Conservation (phyloP, 768 basidiomycete species). For the Serendipita indica region DNA sequence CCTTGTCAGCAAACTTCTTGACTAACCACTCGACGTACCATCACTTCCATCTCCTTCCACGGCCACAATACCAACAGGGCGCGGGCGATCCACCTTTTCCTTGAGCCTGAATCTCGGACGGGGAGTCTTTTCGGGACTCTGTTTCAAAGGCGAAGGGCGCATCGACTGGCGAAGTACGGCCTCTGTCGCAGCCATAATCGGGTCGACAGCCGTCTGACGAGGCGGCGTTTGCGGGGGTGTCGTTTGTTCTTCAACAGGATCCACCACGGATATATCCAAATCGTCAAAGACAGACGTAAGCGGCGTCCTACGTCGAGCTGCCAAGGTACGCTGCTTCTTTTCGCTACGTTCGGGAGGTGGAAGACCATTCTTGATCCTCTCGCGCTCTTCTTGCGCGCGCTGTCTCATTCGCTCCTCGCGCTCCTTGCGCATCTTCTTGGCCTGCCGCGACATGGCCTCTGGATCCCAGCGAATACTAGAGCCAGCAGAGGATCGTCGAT, state of each 20-base stretch:
- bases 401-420: neutral
- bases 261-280: neutral
- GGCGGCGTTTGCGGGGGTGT: neutral
- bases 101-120: neutral
- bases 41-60: neutral
- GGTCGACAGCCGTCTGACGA: neutral
- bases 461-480: constrained; percentile 7
- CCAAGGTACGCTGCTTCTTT: neutral
- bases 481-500: neutral
- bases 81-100: neutral
- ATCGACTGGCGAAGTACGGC: neutral
- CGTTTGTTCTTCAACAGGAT: neutral
- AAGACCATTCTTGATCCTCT: neutral
- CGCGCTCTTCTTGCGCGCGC: neutral
- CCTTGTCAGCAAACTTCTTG: neutral
- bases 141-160: neutral
- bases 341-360: neutral
- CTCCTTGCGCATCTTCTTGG: constrained; percentile 1
- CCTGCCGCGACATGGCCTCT: neutral
- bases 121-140: neutral
- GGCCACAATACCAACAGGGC: neutral
- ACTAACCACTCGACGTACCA: neutral
- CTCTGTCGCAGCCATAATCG: neutral
- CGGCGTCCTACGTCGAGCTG: neutral
- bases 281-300: neutral